These are phyloP conservation scores for Golovinomyces cichoracearum DNA, from an alignment of 2,329 filamentous ascomycete genomes.

Conservation along the genomic window DNA sequence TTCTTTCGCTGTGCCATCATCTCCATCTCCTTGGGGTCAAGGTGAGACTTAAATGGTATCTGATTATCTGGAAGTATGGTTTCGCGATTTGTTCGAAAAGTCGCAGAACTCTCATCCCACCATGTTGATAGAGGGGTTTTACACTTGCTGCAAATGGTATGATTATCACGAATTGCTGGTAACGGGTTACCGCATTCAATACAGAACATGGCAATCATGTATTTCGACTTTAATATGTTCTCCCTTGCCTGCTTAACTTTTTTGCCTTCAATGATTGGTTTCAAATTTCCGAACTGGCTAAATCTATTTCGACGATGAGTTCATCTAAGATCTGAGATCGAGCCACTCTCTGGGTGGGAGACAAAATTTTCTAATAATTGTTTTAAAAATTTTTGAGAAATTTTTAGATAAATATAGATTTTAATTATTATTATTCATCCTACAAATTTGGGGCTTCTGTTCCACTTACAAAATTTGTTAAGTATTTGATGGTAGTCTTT, in stretches of 20 bases:
- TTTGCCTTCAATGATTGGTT: no score
- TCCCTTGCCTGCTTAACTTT: neutral
- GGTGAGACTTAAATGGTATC: constrained; percentile 3
- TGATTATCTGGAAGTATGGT: constrained; percentile 8
- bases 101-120: constrained; percentile 13
- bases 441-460: no score
- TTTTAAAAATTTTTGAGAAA: no score
- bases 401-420: no score
- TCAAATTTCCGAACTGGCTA: no score
- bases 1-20: constrained; percentile 10
- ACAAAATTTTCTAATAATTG: no score
- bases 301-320: no score
- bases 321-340: no score
- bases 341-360: no score
- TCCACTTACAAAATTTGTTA: no score
- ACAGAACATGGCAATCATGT: constrained; percentile 9
- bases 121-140: constrained; percentile 13
- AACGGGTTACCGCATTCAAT: constrained; percentile 12
- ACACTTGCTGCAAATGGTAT: constrained; percentile 13
- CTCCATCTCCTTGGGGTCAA: constrained; percentile 2
- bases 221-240: neutral
- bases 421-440: no score
- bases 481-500: no score
- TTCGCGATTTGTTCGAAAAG: constrained; percentile 13
- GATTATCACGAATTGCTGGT: constrained; percentile 8